Percentiles rank a stretch among this genome's conserved stretches.
phyloP scores from a whole-genome alignment of 2,329 filamentous ascomycete genomes.

The Colletotrichum sp. region DNA sequence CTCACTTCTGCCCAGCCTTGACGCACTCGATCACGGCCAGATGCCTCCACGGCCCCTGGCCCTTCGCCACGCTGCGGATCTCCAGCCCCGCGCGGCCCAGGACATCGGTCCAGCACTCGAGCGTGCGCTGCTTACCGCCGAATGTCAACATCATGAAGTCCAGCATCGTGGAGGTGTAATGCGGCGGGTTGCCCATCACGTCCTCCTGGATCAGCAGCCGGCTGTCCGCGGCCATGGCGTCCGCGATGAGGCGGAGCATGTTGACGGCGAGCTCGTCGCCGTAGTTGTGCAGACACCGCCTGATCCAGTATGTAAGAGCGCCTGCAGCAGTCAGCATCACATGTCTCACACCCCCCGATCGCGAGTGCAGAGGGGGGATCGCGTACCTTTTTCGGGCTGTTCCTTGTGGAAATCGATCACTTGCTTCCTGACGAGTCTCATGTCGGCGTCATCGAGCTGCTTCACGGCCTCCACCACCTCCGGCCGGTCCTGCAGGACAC shows the following conservation, averaged over 20 bases:
- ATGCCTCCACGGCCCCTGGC: conserved; percentile 17
- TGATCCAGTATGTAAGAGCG: conserved; percentile 39
- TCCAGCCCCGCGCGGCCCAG: conserved; percentile 27
- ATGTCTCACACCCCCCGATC: not conserved
- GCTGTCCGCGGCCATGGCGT: conserved; percentile 36
- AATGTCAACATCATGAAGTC: conserved; percentile 36
- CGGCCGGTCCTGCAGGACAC: conserved; percentile 34
- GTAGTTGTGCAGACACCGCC: conserved; percentile 43
- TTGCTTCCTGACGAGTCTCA: conserved; percentile 16
- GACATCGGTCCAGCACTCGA: conserved; percentile 28
- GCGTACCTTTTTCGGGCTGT: conserved; percentile 22
- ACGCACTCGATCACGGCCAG: conserved; percentile 25
- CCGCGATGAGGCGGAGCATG: conserved; percentile 33
- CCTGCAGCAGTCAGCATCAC: conserved; percentile 23
- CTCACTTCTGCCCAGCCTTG: not conserved
- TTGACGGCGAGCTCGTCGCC: conserved; percentile 32
- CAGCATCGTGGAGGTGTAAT: conserved; percentile 25
- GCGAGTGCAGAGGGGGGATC: not conserved
- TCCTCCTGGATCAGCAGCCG: conserved; percentile 37
- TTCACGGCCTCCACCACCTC: conserved; percentile 32
- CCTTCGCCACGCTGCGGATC: conserved; percentile 26
- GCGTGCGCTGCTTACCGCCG: conserved; percentile 36
- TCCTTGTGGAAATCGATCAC: conserved; percentile 33
- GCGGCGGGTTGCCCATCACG: conserved; percentile 30
- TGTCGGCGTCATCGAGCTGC: conserved; percentile 19